These are phyloP conservation scores for Warburgia ugandensis DNA, from an alignment of 164 flowering plant species.

Conservation along the genomic window DNA sequence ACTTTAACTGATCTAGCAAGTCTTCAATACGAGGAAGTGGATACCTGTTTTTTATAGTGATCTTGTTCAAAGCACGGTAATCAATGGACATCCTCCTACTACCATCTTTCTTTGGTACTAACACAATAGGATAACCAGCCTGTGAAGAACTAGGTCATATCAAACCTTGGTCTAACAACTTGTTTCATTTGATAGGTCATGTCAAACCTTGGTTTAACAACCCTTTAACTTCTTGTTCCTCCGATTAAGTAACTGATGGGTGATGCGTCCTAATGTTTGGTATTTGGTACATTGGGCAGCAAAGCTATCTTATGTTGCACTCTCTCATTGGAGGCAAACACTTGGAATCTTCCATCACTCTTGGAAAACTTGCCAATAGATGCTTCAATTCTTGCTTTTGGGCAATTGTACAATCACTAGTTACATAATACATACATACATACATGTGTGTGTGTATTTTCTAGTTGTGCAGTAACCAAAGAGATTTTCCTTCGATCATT, in stretches of 20 bases:
- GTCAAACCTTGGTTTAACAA: slow-evolving; percentile 2
- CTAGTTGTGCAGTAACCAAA: neutral
- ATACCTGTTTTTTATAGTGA: slow-evolving; percentile 1
- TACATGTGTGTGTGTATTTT: neutral
- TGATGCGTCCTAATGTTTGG: neutral
- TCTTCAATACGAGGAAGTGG: too few species aligned
- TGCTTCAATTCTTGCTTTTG: slow-evolving; percentile 1
- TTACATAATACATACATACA: neutral
- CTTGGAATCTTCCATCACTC: slow-evolving; percentile 5
- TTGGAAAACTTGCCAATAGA: slow-evolving; percentile 1
- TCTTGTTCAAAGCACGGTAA: neutral
- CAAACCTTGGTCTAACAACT: neutral
- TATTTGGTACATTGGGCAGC: neutral
- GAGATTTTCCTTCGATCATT: neutral
- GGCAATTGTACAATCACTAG: neutral
- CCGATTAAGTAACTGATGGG: neutral
- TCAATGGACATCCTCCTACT: neutral
- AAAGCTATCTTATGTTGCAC: slow-evolving; percentile 2
- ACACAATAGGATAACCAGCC: slow-evolving; percentile 2
- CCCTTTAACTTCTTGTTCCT: neutral
- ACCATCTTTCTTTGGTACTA: slow-evolving; percentile 2
- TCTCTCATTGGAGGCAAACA: neutral
- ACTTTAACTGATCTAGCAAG: neutral
- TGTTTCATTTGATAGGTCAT: too few species aligned
- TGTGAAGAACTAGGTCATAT: too few species aligned